These are phyloP conservation scores for Arabidopsis arenosa DNA, from an alignment of 345 rosid genomes.

Conservation along the genomic window DNA sequence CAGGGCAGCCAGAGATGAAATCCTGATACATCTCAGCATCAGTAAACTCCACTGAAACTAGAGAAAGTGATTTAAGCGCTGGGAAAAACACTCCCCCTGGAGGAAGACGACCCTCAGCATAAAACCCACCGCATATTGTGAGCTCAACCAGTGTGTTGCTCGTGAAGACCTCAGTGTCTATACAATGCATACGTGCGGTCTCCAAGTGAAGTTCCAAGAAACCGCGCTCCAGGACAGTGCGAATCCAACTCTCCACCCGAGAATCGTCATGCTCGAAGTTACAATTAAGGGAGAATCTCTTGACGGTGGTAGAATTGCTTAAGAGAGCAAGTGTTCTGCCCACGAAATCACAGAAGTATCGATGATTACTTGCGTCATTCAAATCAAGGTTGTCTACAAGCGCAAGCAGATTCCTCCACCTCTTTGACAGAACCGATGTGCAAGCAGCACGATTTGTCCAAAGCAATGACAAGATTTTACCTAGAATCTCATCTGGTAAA, in stretches of 20 bases:
- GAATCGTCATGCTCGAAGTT: neutral
- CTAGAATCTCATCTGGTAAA: slow-evolving; percentile 21
- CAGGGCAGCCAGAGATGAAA: slow-evolving; percentile 18
- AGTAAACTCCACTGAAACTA: neutral
- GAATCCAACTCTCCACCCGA: neutral
- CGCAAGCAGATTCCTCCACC: slow-evolving; percentile 26
- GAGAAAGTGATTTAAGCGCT: neutral
- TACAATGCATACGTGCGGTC: neutral
- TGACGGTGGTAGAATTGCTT: neutral
- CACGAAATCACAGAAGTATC: neutral
- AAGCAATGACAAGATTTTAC: slow-evolving; percentile 27
- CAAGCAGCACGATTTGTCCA: slow-evolving; percentile 9
- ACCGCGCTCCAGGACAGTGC: neutral
- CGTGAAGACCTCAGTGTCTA: neutral
- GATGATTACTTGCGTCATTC: neutral
- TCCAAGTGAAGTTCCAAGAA: slow-evolving; percentile 11
- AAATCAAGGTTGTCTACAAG: slow-evolving; percentile 31
- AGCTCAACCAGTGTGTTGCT: slow-evolving; percentile 23
- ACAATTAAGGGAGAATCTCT: slow-evolving; percentile 1
- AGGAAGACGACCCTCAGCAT: neutral
- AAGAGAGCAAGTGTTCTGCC: neutral
- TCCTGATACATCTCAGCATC: neutral
- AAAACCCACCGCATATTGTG: neutral
- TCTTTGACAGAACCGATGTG: slow-evolving; percentile 34
- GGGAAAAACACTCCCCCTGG: neutral